Percentiles rank a stretch among this genome's conserved stretches.
phyloP scores from a whole-genome alignment of 192 early-diverging fungal species.

The Linnemannia hyalina region DNA sequence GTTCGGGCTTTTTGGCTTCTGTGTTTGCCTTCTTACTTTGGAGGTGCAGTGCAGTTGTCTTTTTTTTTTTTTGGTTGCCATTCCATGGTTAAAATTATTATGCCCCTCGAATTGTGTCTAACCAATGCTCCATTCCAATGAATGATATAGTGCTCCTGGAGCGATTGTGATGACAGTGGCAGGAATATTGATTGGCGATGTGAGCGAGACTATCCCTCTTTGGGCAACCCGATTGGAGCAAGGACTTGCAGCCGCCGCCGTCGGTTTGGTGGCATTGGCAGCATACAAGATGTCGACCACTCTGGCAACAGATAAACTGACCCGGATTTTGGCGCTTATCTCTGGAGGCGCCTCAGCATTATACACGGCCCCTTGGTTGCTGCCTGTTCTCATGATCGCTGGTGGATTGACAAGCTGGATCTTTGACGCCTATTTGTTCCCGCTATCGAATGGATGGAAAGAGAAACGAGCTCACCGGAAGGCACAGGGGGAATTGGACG shows the following conservation, averaged over 20 bases:
- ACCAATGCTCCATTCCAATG: not conserved
- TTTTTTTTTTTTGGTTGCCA: too few species aligned
- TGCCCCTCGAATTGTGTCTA: too few species aligned
- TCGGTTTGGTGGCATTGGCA: constrained; percentile 74
- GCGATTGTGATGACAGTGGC: constrained; percentile 66
- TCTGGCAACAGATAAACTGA: constrained; percentile 54
- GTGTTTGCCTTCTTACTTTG: constrained; percentile 65
- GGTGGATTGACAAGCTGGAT: constrained; percentile 57
- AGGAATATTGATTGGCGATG: constrained; percentile 59
- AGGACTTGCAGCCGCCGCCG: constrained; percentile 64
- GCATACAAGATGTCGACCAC: constrained; percentile 59
- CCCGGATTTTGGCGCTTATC: constrained; percentile 44
- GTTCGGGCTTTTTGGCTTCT: constrained; percentile 63
- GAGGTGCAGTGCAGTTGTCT: constrained; percentile 45
- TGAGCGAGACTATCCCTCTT: constrained; percentile 57
- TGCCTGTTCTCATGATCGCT: constrained; percentile 67
- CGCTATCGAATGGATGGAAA: not conserved
- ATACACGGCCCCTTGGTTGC: constrained; percentile 61
- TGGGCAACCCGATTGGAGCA: constrained; percentile 67
- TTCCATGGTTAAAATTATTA: too few species aligned
- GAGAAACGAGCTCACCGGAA: not conserved
- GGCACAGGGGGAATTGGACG: not conserved
- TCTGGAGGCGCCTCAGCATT: constrained; percentile 42
- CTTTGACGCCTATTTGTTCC: constrained; percentile 26
- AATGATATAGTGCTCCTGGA: constrained; percentile 60